Evolutionary conservation across 2,329 filamentous ascomycete species (phyloP).

Genomic region (Neoscytalidium dimidiatum): DNA sequence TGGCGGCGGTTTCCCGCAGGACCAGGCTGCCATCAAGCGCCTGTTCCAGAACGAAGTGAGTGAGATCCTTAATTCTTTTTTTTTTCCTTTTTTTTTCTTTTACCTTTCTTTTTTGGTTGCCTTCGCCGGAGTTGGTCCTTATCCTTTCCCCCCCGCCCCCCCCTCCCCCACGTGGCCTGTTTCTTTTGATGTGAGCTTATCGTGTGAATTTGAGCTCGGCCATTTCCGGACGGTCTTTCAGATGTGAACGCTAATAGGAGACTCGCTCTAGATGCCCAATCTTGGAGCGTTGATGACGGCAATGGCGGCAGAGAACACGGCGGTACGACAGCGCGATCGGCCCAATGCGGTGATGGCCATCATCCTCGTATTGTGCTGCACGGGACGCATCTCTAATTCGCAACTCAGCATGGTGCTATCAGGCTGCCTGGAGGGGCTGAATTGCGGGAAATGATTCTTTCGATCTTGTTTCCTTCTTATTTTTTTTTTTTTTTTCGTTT

Average conservation of each 20-base stretch:
- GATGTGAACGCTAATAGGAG: background rate
- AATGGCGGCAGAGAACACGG: background rate
- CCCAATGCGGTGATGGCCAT: background rate
- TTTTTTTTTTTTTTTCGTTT: background rate
- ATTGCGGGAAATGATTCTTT: background rate
- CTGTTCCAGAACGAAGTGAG: background rate
- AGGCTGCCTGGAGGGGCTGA: background rate
- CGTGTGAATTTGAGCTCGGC: no score
- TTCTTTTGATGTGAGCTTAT: no score
- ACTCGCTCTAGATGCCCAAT: background rate
- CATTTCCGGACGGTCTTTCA: background rate
- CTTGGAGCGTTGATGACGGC: background rate
- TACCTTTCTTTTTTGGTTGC: background rate
- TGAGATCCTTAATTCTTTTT: background rate
- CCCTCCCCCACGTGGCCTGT: no score
- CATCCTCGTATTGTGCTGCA: background rate
- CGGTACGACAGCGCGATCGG: background rate
- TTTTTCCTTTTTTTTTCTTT: background rate
- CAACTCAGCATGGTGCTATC: background rate
- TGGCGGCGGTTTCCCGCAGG: background rate
- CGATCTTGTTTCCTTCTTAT: background rate
- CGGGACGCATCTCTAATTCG: background rate
- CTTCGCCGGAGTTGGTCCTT: background rate
- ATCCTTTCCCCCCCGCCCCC: no score
- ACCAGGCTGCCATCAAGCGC: background rate